These are phyloP conservation scores for Fragaria nilgerrensis DNA, from an alignment of 306 rosid species.

Conservation along the genomic window DNA sequence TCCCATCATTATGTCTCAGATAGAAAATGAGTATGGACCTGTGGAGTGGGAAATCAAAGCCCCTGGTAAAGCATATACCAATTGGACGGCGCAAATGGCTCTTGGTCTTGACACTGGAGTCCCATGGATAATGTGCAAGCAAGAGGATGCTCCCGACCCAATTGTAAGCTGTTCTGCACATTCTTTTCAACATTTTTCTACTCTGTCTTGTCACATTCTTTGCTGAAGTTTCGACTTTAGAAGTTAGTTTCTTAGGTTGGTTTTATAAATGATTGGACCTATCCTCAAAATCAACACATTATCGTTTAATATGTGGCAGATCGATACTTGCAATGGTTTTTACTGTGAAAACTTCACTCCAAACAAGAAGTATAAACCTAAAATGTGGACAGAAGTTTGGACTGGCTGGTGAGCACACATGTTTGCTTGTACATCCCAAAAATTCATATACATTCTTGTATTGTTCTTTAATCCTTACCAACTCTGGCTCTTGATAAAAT, in stretches of 20 bases:
- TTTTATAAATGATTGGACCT: background rate
- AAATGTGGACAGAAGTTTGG: conserved; percentile 97
- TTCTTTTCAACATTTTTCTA: background rate
- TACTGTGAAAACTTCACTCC: conserved; percentile 86
- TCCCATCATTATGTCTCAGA: conserved; percentile 90
- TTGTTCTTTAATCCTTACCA: background rate
- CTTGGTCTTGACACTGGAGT: conserved; percentile 78
- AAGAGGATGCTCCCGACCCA: conserved; percentile 95
- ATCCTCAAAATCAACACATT: background rate
- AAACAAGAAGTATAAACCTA: conserved; percentile 68
- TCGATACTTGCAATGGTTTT: conserved; percentile 83
- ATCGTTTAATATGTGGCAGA: conserved; percentile 41
- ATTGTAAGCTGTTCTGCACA: conserved; percentile 42
- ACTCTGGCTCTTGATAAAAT: conserved; percentile 7
- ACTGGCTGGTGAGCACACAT: conserved; percentile 70
- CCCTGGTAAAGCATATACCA: conserved; percentile 77
- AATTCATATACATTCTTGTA: conserved; percentile 5
- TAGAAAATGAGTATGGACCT: conserved; percentile 91
- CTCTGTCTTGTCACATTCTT: conserved; percentile 2
- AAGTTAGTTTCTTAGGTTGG: background rate
- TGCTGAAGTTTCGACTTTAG: background rate
- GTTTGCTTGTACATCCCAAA: conserved; percentile 4
- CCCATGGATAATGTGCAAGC: conserved; percentile 99
- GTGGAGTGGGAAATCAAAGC: conserved; percentile 81
- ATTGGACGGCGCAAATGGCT: conserved; percentile 96